Evolutionary conservation across 2,329 filamentous ascomycete species (phyloP), one percentile per base, ranked within the genome.

Genomic region (Trichophyton verrucosum): DNA sequence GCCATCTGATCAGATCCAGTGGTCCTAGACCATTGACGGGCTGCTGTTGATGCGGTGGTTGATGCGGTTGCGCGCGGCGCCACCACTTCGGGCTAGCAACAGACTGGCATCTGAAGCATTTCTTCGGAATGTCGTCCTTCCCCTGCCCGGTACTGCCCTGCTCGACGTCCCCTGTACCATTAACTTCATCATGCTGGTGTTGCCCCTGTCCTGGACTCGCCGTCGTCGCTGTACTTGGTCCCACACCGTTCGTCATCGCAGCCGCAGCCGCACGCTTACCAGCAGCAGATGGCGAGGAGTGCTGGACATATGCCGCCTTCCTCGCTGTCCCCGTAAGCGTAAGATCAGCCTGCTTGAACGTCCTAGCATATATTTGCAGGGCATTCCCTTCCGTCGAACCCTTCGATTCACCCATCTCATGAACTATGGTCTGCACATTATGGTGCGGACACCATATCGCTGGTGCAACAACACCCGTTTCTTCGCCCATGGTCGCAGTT

Each of bases 401-500:
- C 9, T 87, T 85, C 22, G 82, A 72, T 65, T 96, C 91, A 64
- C 88, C 82, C 78, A 96, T 89, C 9, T 80, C 82, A 73, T 97
- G 89, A 6, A 95, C 78, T 44, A 83, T 80, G 0, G 83, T 84
- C 73, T 91, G 90, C 49, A 84, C 78, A n/a, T 81, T 75, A 72
- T 99, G 94, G 59, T 94, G 88, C 70, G 91, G 91, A 78, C 94
- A 99, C 87, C 90, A 96, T 6, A 97, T 81, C 5, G 82, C 85
- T 1, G 94, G 88, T n/a, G 85, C 84, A 80, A 95, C 87, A n/a
- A 81, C 82, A 13, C 94, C 94, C 36, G 81, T 86, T 69, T 96
- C 91, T 15, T 84, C 84, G 49, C 88, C 88, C 40, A 97, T 80
- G 49, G 84, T 90, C 46, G 96, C 87, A 53, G 89, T 88, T 63